A percentile compares a stretch with the other conserved stretches of the same genome.
These are phyloP conservation scores for Neltuma alba DNA, from an alignment of 306 rosid genomes.

Conservation along the genomic window DNA sequence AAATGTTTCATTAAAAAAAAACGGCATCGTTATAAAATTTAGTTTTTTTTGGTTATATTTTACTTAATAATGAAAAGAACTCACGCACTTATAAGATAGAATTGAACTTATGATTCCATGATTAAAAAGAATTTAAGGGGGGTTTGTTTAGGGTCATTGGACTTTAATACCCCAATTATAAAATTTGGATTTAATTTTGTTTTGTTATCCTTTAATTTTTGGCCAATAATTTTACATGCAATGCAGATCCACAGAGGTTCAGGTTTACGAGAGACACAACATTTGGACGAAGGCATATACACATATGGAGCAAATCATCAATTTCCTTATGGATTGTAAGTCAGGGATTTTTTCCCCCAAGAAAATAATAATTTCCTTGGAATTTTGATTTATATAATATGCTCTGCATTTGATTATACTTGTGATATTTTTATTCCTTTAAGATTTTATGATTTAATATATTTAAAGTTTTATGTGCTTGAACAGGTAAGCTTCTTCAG, in stretches of 20 bases:
- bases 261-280: slow-evolving; percentile 89
- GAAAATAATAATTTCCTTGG: background rate
- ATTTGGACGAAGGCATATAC: slow-evolving; percentile 79
- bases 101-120: too few relatives aligned
- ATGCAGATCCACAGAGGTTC: slow-evolving; percentile 80
- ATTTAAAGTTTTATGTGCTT: background rate
- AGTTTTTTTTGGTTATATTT: too few relatives aligned
- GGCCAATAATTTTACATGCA: too few relatives aligned
- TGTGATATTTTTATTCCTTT: background rate
- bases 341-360: background rate
- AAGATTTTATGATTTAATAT: too few relatives aligned
- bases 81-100: too few relatives aligned
- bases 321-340: slow-evolving; percentile 70
- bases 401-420: too few relatives aligned
- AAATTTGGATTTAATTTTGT: background rate
- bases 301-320: slow-evolving; percentile 59
- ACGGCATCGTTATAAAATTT: too few relatives aligned
- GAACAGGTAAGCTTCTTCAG: slow-evolving; percentile 83
- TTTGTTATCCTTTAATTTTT: background rate
- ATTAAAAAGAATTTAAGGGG: too few relatives aligned
- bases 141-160: too few relatives aligned
- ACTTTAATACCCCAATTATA: too few relatives aligned
- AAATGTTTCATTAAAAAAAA: too few relatives aligned
- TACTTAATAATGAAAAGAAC: too few relatives aligned
- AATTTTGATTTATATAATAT: background rate